phyloP scores from a whole-genome alignment of 306 rosid genomes.

The Carpinus viminea region DNA sequence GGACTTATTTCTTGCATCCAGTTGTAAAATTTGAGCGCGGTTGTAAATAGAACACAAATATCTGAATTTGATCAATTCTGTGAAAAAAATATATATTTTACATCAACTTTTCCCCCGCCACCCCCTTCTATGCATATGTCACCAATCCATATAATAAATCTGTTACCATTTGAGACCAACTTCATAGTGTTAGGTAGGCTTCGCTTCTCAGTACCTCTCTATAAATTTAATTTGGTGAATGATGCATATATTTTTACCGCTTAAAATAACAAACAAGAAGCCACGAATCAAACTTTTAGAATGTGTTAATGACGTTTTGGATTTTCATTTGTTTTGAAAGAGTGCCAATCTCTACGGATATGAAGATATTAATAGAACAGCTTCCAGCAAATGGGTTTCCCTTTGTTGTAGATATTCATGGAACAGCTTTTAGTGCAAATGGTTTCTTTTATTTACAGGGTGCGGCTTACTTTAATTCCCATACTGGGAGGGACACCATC shows the following conservation, averaged over 20 bases:
- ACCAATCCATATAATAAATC: neutral
- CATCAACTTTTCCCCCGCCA: neutral
- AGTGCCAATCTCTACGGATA: no score
- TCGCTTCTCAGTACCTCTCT: neutral
- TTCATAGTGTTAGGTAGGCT: neutral
- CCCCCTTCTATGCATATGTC: neutral
- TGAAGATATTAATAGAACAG: neutral
- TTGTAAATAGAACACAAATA: neutral
- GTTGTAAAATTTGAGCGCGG: neutral
- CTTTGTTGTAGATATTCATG: neutral
- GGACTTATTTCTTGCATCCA: neutral
- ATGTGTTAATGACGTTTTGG: no score
- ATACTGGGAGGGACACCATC: neutral
- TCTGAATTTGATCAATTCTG: neutral
- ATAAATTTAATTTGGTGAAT: neutral
- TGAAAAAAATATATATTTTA: neutral
- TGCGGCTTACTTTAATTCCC: conserved; percentile 1
- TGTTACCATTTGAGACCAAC: neutral
- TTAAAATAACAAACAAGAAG: neutral
- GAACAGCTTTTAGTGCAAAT: neutral
- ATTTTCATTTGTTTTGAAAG: no score
- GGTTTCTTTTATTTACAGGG: neutral
- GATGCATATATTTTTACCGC: neutral
- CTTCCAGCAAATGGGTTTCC: neutral
- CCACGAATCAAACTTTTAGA: neutral